Evolutionary conservation across 805 yeast genomes (phyloP), one percentile per base, ranked within the genome.

Genomic region (Candida xiaguanensis): DNA sequence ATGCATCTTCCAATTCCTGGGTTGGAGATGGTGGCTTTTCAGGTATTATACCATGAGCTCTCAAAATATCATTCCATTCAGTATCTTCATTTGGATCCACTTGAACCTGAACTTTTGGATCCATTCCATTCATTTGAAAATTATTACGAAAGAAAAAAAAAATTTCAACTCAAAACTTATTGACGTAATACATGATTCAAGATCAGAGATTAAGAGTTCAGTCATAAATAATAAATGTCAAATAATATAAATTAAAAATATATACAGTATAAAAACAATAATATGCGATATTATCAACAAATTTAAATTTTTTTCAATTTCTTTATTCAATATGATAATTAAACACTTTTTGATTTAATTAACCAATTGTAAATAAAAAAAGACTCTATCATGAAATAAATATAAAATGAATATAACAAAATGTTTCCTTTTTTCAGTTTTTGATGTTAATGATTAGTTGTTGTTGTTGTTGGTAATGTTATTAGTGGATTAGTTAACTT

Each of bases 11-110:
- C 34, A 93, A 58, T 59, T 87, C 84, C 31, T 75, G 86, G 0
- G 95, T 80, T 8, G 96, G 95, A 15, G 95, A 86, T 17, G 90
- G 89, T 19, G 95, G 88, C 51, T 84, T 81, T 55, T 85, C 89
- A 1, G 99, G 99, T 36, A 93, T 87, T 40, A 93, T 80, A 17
- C 98, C 98, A 46, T 90, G 86, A 3, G 78, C 75, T 48, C 99
- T 72, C 32, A 93, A 72, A 48, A 93, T 89, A 61, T 93, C 99
- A 58, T 93, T 93, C 99, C 99, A 93, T 61, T 93, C 99, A 0
- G 99, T 93, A 59, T 93, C 99, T 62, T 93, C 99, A 45, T 77
- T 78, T 25, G 96, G 97, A 62, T 93, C 90, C 39, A 90, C 96
- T 61, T 89, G 87, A 35, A 89, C 89, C 48, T 81, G 87, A 39